Base-by-base conservation (phyloP, 352 stramenopile species). In the Aphanomyces stellatus region DNA sequence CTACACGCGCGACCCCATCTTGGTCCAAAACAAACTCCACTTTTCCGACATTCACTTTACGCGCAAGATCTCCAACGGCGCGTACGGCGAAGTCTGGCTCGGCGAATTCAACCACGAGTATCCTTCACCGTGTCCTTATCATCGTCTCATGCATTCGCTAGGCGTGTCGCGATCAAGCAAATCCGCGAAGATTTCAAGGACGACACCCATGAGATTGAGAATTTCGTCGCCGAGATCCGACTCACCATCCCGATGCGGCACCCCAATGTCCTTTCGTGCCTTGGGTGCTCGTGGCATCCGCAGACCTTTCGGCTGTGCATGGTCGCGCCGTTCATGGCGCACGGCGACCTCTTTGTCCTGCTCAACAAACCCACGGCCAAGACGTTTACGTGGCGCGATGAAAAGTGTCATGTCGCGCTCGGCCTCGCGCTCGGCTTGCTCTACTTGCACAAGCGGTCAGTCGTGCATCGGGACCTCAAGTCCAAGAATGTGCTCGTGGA, bases 301-400 rank as follows among this genome's bases (percentile, higher is more conserved):
- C 13, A 19, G 37, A 46, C 37, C 13, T 19, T n/a, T n/a, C 37
- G 37, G 37, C 37, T 46, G 13, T 46, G 37, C n/a, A n/a, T 82
- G 31, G 70, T 90, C 15, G 79, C 76, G 3, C 79, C 88, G 69
- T 88, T 85, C 56, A 78, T 90, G 69, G 57, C 72, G 15, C 69
- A 74, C 59, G 81, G 81, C n/a, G 81, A 90, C 66, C 40, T 90
- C 40, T 76, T 71, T 10, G 53, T 73, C 17, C 59, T 88, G n/a
- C 46, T 88, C 8, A 73, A 77, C 2, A 76, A 71, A 19, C 1
- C 60, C 31, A 55, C 25, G n/a, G 51, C 60, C 28, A 57, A 67
- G 35, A 43, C 42, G 34, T 22, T 30, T 8, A 46, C 37, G 37
- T 46, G 37, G 37, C 37, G 11, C n/a, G 11, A 46, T n/a, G 37